Evolutionary conservation across 352 stramenopile species (phyloP), one percentile per base, ranked within the genome.

Genomic region (Phytophthora europaea): DNA sequence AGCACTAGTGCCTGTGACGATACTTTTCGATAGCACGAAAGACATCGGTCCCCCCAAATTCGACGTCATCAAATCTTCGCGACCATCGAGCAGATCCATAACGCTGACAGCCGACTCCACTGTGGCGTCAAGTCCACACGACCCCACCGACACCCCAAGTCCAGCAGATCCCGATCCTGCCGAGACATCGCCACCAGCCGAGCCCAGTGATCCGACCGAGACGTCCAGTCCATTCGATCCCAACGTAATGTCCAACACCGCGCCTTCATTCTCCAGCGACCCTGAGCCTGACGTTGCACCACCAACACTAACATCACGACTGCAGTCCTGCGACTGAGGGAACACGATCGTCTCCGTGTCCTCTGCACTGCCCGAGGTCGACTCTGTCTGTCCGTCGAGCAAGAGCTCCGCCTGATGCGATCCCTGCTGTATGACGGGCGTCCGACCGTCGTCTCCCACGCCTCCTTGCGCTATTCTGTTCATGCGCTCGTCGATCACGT

Each of bases 21-120:
- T 83, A 53, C 88, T 95, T 28, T 83, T 81, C 1, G 73, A 62
- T 10, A 95, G 67, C 8, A 79, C 75, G 64, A 95, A 93, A 22
- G 66, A 74, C 22, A 95, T 81, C 7, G 86, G 85, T 4, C 79
- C 76, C 48, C 79, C 77, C 38, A 76, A 88, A 5, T 71, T 78
- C 2, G 79, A 79, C 6, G 64, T 73, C 70, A 92, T 87, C 20
- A 93, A 71, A 43, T 88, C 67, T 23, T 79, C 54, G 58, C 85
- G 80, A 9, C 82, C 83, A n/a, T 77, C 53, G 28, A 94, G 66
- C 40, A 95, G 65, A 34, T 88, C 75, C 76, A 91, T 87, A 22
- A 95, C 75, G 47, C 83, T 70, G 53, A 95, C 69, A 43, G 33
- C 31, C 8, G 61, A 65, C 2, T 38, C 66, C 3, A 67, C 71